A percentile compares a stretch with the other conserved stretches of the same genome.
phyloP scores from a whole-genome alignment of 78 protist species.

The Dictyostelium intermedium region DNA sequence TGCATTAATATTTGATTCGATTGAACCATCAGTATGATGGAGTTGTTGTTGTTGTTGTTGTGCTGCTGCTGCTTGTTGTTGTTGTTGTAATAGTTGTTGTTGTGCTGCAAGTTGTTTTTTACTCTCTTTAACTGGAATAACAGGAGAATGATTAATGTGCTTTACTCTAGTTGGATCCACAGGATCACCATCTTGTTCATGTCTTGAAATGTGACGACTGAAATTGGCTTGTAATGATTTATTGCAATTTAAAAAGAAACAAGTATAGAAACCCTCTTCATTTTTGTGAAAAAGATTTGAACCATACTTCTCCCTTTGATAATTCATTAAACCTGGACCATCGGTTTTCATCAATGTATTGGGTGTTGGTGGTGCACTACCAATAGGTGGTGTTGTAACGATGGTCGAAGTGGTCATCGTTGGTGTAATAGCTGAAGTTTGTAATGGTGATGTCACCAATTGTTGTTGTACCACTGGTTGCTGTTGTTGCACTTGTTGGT shows the following conservation, averaged over 20 bases:
- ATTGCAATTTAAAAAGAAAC: slow-evolving; percentile 47
- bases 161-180: slow-evolving; percentile 11
- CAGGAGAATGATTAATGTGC: not conserved
- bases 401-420: not conserved
- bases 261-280: slow-evolving; percentile 52
- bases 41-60: not conserved
- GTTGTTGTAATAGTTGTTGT: not conserved
- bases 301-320: slow-evolving; percentile 70
- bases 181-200: slow-evolving; percentile 41
- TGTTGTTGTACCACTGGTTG: not conserved
- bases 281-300: slow-evolving; percentile 50
- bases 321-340: slow-evolving; percentile 53
- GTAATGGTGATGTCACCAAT: not conserved
- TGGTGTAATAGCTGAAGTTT: not conserved
- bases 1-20: not conserved
- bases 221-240: slow-evolving; percentile 52
- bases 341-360: not conserved
- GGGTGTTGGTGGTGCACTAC: slow-evolving; percentile 5
- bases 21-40: not conserved
- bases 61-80: not conserved
- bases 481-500: not conserved
- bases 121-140: not conserved
- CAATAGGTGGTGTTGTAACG: not conserved
- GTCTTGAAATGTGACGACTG: slow-evolving; percentile 44
- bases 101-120: not conserved